Base-by-base conservation (phyloP, 225 moss, liverwort and hornwort genomes). In the Polytrichum formosum region DNA sequence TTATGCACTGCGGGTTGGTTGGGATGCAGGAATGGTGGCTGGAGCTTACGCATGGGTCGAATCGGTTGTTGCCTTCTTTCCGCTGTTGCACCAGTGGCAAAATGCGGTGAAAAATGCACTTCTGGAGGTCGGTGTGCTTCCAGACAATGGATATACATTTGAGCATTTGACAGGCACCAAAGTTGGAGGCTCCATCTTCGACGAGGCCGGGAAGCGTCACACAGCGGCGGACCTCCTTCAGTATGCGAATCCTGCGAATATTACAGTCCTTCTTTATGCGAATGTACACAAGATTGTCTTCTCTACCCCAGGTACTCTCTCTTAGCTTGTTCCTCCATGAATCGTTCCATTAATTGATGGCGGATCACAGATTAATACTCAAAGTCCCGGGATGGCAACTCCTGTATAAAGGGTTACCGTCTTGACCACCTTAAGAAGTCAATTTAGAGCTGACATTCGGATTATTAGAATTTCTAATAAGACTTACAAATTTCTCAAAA, bases 161-260 rank as follows among this genome's bases (percentile, higher is more conserved):
- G 78, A 91, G 29, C 93, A 93, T 63, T 5, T 84, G 18, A 61
- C 77, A 7, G 95, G 93, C 70, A 88, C 89, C 1, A 95, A 95
- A 55, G 70, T 80, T 5, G 87, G 93, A 26, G 88, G 91, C 22
- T 81, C 84, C 13, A 72, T 83, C 56, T 93, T 91, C 61, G 88
- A 93, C 56, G 55, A 66, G 17, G 69, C 56, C 5, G 90, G 93
- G 56, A 83, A 81, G 60, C 86, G 93, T 10, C 87, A 83, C 80
- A 80, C 88, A 28, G 88, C 91, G 18, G 91, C 93, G 28, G 91
- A 94, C 73, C 86, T 94, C 63, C 82, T 94, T 46, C 80, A 80
- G 66, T 83, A 84, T 30, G 90, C 93, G 2, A 77, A 90, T 63
- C 79, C 90, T 26, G 46, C 69, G 7, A 91, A 88, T 53, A 84